Evolutionary conservation across 805 yeast species (phyloP), one percentile per base, ranked within the genome.

Genomic region (Myxozyma lipomycoides): DNA sequence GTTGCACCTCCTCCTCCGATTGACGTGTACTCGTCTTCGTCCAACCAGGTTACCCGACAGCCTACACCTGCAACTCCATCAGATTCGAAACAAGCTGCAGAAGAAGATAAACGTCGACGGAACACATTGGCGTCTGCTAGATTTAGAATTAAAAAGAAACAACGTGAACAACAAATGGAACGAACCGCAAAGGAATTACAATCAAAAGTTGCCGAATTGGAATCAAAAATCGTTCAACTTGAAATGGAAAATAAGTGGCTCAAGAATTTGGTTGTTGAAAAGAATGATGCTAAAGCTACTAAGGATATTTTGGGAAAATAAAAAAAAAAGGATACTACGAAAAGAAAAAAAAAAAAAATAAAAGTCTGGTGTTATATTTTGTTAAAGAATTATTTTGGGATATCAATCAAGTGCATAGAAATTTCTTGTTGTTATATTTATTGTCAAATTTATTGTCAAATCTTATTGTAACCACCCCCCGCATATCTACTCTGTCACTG

Each of bases 61-160:
- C 17, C 17, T 19, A 19, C n/a, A 21, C 28, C 40, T 21, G 3
- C 37, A 5, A 40, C 49, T 3, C 62, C 56, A 12, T 60, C 52
- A 6, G 36, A 52, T 17, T 55, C 51, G 50, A 66, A 59, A 17
- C 18, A 44, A 15, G 57, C 67, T 23, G 72, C 76, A 21, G 82
- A 78, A 51, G 76, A 75, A 40, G 93, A 85, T 63, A 91, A 87
- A 70, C 78, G 95, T 55, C 79, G 84, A 58, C 78, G 95, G 61
- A 90, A 89, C 70, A 89, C 96, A 0, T 96, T 93, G 1, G 98
- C 98, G 1, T 82, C 91, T 19, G 97, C 97, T 3, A 75, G 98
- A 53, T 91, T 91, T 74, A 77, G 98, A 58, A 79, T 88, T 65
- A 88, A 87, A 77, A 89, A 86, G 80, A 90, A 91, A 76, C 64